A percentile compares a stretch with the other conserved stretches of the same genome.
Conservation (phyloP, 371 early-diverging fungal species). For the Rhizopus stolonifer region DNA sequence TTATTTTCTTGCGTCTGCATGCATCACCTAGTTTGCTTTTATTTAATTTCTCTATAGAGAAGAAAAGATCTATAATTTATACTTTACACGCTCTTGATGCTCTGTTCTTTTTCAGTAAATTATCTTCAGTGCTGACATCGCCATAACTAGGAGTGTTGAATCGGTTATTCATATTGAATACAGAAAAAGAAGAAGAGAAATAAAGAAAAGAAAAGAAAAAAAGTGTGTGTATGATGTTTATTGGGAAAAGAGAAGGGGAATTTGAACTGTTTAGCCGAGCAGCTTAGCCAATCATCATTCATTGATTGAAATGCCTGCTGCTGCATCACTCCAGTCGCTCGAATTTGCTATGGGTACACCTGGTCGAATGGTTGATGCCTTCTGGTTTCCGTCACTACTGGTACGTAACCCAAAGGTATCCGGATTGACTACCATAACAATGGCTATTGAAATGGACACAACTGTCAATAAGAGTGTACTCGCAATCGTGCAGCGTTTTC, state of each 20-base stretch:
- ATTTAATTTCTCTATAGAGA: neutral
- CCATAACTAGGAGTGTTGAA: neutral
- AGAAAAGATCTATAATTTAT: neutral
- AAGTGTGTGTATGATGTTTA: neutral
- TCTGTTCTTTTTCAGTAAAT: constrained; percentile 21
- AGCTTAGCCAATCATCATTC: neutral
- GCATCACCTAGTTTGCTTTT: constrained; percentile 35
- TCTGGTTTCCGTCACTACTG: constrained; percentile 31
- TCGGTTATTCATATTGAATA: neutral
- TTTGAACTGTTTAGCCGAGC: neutral
- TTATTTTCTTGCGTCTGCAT: constrained; percentile 48
- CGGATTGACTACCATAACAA: constrained; percentile 40
- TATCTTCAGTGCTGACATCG: neutral
- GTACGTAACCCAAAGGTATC: constrained; percentile 34
- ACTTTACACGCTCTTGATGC: constrained; percentile 43
- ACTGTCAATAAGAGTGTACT: constrained; percentile 30
- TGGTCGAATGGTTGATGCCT: constrained; percentile 26
- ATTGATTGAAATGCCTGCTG: constrained; percentile 28
- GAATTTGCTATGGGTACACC: constrained; percentile 43
- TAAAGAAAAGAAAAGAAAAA: constrained; percentile 2
- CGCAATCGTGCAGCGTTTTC: constrained; percentile 47
- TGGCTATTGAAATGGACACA: constrained; percentile 25
- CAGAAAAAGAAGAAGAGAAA: neutral
- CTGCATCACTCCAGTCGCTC: constrained; percentile 31
- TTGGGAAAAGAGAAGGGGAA: neutral